These are phyloP conservation scores for Ricinus communis DNA, from an alignment of 345 rosid genomes.

Conservation along the genomic window DNA sequence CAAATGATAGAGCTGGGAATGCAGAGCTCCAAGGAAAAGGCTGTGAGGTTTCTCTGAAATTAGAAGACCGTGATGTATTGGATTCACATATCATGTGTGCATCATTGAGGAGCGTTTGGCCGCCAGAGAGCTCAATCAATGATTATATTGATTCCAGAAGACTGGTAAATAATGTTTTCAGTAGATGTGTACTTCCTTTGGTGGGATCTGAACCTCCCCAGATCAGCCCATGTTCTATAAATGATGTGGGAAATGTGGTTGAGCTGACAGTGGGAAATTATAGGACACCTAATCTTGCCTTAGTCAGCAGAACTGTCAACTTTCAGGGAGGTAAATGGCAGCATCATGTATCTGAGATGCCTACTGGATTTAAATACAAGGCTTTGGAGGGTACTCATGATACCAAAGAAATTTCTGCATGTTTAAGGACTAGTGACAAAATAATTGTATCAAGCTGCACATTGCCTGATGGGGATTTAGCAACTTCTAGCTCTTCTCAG, in stretches of 20 bases:
- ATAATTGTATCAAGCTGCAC: slow-evolving; percentile 27
- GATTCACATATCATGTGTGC: slow-evolving; percentile 30
- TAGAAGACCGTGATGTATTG: slow-evolving; percentile 32
- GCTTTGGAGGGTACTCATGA: slow-evolving; percentile 35
- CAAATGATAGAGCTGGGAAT: slow-evolving; percentile 30
- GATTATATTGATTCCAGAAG: slow-evolving; percentile 18
- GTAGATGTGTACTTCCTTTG: slow-evolving; percentile 22
- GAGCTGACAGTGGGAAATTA: slow-evolving; percentile 43
- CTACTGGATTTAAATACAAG: slow-evolving; percentile 28
- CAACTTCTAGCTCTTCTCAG: slow-evolving; percentile 41
- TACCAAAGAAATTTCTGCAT: slow-evolving; percentile 36
- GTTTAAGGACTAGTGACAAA: slow-evolving; percentile 37
- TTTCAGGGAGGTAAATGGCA: slow-evolving; percentile 36
- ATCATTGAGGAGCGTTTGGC: slow-evolving; percentile 33
- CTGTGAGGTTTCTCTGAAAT: slow-evolving; percentile 38
- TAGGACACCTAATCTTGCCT: slow-evolving; percentile 29
- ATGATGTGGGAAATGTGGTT: slow-evolving; percentile 29
- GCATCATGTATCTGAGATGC: slow-evolving; percentile 23
- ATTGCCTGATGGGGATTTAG: slow-evolving; percentile 24
- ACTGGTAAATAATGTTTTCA: slow-evolving; percentile 15
- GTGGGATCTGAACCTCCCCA: slow-evolving; percentile 20
- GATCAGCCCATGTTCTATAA: slow-evolving; percentile 18
- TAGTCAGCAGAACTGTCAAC: slow-evolving; percentile 27
- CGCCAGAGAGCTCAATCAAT: slow-evolving; percentile 35
- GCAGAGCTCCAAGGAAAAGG: slow-evolving; percentile 30